Base-by-base conservation (phyloP, 305 asterid species). In the Fraxinus angustifolia region DNA sequence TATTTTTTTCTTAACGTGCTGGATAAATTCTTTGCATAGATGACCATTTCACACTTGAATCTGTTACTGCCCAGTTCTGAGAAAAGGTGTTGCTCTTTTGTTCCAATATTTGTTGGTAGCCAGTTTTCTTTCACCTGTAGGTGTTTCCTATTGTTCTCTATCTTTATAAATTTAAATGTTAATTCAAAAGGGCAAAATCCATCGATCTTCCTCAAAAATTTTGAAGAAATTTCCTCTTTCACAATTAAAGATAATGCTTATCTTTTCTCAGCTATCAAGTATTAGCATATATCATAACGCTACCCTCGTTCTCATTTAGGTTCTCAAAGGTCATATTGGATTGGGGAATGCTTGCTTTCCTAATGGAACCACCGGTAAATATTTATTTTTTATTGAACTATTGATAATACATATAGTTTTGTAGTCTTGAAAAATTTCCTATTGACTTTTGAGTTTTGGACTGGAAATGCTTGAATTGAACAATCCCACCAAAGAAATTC, bases 331-430 rank as follows among this genome's bases (percentile, higher is more conserved):
- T 45, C 99, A 96, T 84, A 88, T 96, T 85, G 94, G 91, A 77
- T 85, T 96, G 94, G 97, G 95, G 28, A 92, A 88, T 89, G 99
- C 98, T 81, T 88, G 93, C 85, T 96, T 96, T 88, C 99, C 99
- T 16, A 91, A 75, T 75, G 99, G 99, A 87, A 94, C 98, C 73
- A 90, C 92, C 42, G 98, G 99, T 96, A 92, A 84, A 72, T 48
- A 86, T 83, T 85, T 77, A 21, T 45, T 62, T 74, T 73, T 70
- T 21, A 28, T 75, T 82, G 28, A 35, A 50, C 28, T 6, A 73
- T 78, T 80, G 50, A 78, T 48, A 35, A 68, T 74, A 21, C 40
- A 79, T 78, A 17, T n/a, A 58, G 67, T 68, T 68, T 73, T 67
- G 6, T 34, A 71, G 48, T 34, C 45, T 36, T 62, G 33, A 56